Conservation (phyloP, 2,329 filamentous ascomycete species). For the Fusarium guadeloupense region DNA sequence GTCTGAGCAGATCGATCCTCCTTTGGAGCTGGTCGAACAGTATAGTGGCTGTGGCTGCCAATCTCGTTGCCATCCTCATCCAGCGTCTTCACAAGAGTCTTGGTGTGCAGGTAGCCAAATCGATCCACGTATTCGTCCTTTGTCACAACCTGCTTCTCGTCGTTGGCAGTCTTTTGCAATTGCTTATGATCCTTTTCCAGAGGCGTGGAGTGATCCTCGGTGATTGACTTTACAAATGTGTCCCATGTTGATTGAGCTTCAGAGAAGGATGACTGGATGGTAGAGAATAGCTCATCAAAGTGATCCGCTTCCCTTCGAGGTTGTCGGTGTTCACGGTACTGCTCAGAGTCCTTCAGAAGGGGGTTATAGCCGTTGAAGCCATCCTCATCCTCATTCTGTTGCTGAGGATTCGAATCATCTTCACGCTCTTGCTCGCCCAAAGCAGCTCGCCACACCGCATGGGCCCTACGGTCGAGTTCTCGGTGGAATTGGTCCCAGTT, state of each 20-base stretch:
- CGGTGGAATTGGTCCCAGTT: slow-evolving; percentile 46
- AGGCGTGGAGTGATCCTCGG: slow-evolving; percentile 26
- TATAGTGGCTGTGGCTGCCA: slow-evolving; percentile 50
- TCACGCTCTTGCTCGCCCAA: slow-evolving; percentile 24
- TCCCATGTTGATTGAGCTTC: slow-evolving; percentile 53
- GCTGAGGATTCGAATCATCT: slow-evolving; percentile 14
- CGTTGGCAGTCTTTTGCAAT: slow-evolving; percentile 7
- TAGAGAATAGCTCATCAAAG: slow-evolving; percentile 55
- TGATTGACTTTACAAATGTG: slow-evolving; percentile 51
- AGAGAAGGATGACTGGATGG: slow-evolving; percentile 50
- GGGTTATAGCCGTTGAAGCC: slow-evolving; percentile 10
- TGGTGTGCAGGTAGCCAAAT: slow-evolving; percentile 55
- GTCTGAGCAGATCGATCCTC: slow-evolving; percentile 11
- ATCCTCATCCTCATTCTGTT: slow-evolving; percentile 20
- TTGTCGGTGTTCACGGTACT: slow-evolving; percentile 1
- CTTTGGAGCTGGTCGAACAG: slow-evolving; percentile 45
- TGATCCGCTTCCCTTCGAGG: slow-evolving; percentile 41
- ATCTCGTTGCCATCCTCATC: slow-evolving; percentile 55
- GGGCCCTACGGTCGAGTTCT: slow-evolving; percentile 44
- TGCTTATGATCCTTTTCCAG: slow-evolving; percentile 13
- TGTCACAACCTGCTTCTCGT: slow-evolving; percentile 47
- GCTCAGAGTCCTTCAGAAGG: slow-evolving; percentile 16
- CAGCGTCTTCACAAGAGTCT: slow-evolving; percentile 52
- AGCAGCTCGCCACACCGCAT: slow-evolving; percentile 42
- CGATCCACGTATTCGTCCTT: slow-evolving; percentile 55